Base-by-base conservation (phyloP, 257 asterid genomes). In the Osmanthus fragrans region DNA sequence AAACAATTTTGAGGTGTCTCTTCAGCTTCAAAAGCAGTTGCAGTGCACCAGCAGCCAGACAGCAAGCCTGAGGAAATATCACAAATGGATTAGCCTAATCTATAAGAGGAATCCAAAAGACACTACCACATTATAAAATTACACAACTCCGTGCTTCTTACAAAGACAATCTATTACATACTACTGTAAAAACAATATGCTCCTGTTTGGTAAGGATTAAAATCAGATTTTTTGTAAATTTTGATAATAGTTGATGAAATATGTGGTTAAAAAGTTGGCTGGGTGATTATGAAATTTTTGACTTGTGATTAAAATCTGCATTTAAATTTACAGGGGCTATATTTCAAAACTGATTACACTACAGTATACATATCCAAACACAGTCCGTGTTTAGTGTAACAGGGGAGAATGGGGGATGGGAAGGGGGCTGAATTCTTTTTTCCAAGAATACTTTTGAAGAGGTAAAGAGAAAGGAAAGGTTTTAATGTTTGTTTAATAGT, bases 1-100 rank as follows among this genome's bases (percentile, higher is more conserved):
- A 93, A 45, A 93, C 91, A 85, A 96, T 90, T 87, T 93, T 96
- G 76, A 96, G 91, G 87, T 96, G 93, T 86, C 99, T 90, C 89
- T 96, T 96, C 74, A 96, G 91, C 87, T 85, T 93, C 86, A 96
- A 88, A 77, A 96, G 97, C 81, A 96, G 90, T 80, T 91, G 97
- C 80, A 96, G 37, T 39, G 98, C 98, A 82, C 95, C 92, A 74
- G 96, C 98, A 67, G 89, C 97, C 37, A 93, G 86, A 85, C 91
- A 93, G 76, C 88, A 94, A 8, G 81, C 91, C 99, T 96, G 96
- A 65, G 79, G 74, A 79, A 79, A 37, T 66, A 86, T 79, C 84
- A 81, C 56, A 36, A 70, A 23, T 29, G 37, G 63, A 49, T 37
- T 10, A 37, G 69, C 27, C 47, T 69, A 71, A 76, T 82, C 51